Conservation (phyloP, 106 monocot genomes). For the Vanilla planifolia region DNA sequence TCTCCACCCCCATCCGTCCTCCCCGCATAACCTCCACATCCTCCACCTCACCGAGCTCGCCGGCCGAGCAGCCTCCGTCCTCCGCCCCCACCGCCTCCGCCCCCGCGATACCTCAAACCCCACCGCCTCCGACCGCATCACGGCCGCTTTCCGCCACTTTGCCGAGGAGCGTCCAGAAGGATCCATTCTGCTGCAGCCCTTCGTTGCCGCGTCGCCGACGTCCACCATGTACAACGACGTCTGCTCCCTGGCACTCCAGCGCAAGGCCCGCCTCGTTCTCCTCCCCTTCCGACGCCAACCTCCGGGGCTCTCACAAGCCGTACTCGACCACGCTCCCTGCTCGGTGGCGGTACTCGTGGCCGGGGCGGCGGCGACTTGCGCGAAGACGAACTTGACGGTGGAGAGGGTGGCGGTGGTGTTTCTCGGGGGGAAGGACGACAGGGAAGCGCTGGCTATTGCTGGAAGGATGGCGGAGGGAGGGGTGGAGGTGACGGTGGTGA, state of each 20-base stretch:
- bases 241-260: slow-evolving; percentile 54
- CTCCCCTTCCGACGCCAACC: slow-evolving; percentile 49
- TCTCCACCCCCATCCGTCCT: slow-evolving; percentile 1
- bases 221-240: slow-evolving; percentile 65
- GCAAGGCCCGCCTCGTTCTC: slow-evolving; percentile 39
- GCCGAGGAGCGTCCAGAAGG: slow-evolving; percentile 19
- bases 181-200: slow-evolving; percentile 27
- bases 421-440: slow-evolving; percentile 31
- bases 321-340: slow-evolving; percentile 56
- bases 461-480: slow-evolving; percentile 5
- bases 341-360: slow-evolving; percentile 61
- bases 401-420: slow-evolving; percentile 24
- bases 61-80: slow-evolving; percentile 32
- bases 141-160: slow-evolving; percentile 43
- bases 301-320: slow-evolving; percentile 27
- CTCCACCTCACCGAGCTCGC: slow-evolving; percentile 47
- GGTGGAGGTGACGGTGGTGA: slow-evolving; percentile 14
- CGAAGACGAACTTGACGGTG: slow-evolving; percentile 8
- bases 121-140: slow-evolving; percentile 32
- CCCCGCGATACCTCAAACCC: not conserved
- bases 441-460: slow-evolving; percentile 21
- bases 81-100: slow-evolving; percentile 21
- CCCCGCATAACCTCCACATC: slow-evolving; percentile 33
- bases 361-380: slow-evolving; percentile 11
- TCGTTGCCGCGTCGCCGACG: slow-evolving; percentile 24